These are phyloP conservation scores for Ophiostoma piceae DNA, from an alignment of 2,329 filamentous ascomycete species.

Conservation along the genomic window DNA sequence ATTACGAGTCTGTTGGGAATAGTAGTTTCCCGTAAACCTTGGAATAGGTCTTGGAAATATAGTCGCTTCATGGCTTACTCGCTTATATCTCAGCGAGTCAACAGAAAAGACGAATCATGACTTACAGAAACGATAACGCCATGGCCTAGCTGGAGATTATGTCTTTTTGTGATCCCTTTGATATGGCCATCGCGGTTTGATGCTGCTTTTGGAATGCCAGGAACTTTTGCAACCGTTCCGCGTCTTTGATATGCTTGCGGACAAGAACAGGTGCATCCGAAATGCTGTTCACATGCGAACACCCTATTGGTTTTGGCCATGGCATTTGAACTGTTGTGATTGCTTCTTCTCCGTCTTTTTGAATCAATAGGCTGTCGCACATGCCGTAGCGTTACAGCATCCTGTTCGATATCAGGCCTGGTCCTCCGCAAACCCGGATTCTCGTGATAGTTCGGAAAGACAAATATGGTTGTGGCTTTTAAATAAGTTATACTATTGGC, in stretches of 20 bases:
- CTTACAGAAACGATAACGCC: background rate
- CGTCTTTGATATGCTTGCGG: background rate
- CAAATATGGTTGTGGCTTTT: background rate
- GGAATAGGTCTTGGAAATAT: background rate
- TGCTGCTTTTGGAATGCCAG: background rate
- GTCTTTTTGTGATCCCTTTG: background rate
- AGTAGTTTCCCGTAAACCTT: background rate
- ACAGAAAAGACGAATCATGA: background rate
- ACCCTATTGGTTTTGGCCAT: background rate
- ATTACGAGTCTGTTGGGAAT: background rate
- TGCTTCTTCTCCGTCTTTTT: background rate
- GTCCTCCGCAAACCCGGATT: background rate
- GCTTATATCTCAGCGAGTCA: background rate
- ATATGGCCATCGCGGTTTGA: background rate
- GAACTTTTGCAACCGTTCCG: background rate
- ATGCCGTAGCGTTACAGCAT: background rate
- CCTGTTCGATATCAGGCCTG: background rate
- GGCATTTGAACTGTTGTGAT: background rate
- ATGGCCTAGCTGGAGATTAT: background rate
- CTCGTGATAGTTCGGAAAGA: background rate
- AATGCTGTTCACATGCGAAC: background rate
- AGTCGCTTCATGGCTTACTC: background rate
- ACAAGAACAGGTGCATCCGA: background rate
- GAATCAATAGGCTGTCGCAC: background rate
- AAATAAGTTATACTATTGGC: background rate